phyloP scores from a whole-genome alignment of 139 green algal genomes.

The Closterium sp. region DNA sequence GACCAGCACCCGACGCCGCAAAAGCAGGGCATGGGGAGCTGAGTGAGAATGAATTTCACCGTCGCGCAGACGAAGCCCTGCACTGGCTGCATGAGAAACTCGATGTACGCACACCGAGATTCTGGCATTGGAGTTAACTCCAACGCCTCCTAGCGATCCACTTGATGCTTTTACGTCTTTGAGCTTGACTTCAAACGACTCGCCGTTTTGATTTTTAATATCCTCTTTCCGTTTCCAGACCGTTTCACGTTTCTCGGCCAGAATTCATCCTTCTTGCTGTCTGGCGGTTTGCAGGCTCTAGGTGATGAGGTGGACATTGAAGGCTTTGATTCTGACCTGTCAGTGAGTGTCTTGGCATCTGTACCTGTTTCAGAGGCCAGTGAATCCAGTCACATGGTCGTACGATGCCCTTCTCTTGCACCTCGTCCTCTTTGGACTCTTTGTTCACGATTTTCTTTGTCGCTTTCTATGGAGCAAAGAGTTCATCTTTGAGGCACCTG shows the following conservation, averaged over 20 bases:
- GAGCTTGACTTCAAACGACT: neutral
- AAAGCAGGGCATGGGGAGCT: neutral
- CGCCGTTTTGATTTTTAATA: neutral
- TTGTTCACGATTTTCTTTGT: neutral
- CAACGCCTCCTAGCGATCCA: too few relatives aligned
- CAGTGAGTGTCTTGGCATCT: neutral
- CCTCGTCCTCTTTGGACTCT: too few relatives aligned
- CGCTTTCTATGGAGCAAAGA: neutral
- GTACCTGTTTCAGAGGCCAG: neutral
- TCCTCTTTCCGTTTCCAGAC: neutral
- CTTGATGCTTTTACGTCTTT: neutral
- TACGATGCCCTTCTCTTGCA: neutral
- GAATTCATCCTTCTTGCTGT: neutral
- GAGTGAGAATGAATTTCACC: neutral
- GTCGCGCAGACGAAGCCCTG: neutral
- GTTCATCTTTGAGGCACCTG: neutral
- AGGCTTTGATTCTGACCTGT: neutral
- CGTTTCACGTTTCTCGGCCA: neutral
- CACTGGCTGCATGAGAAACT: neutral
- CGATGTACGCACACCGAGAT: neutral
- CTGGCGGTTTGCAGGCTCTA: neutral
- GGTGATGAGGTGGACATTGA: neutral
- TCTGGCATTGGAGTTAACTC: neutral
- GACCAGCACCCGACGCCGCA: neutral
- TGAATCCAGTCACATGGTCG: neutral